Base-by-base conservation (phyloP, 2,329 filamentous ascomycete genomes). In the Cladosporium sphaerospermum region DNA sequence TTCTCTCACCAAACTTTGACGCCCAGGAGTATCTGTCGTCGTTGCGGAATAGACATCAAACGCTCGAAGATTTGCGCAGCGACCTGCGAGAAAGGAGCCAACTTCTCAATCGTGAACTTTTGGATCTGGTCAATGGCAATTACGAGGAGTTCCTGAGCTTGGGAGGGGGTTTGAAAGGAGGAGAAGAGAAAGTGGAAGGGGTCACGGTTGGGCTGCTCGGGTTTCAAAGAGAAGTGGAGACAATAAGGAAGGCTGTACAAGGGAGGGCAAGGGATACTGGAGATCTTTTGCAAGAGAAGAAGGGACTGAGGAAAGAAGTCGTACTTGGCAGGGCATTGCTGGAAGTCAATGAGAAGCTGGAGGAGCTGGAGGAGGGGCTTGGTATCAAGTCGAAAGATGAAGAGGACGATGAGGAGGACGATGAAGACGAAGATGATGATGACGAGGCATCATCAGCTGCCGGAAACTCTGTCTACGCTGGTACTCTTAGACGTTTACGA, bases 61-160 rank as follows among this genome's bases (percentile, higher is more conserved):
- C 92, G 0, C 87, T 99, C 45, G 91, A 96, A 67, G 93, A 99
- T 69, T 77, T 99, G 32, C 88, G 92, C 34, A 75, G 85, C 4
- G 95, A 99, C 65, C 78, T 99, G 13, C 85, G 91, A 42, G 82
- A 90, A 54, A 80, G 95, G 49, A 88, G 85, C 61, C 82, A 88
- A 61, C 79, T 85, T 16, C 84, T 99, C 56, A 88, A 85, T 64
- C 82, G 86, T 57, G 93, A 99, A 73, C 78, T 99, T 2, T 78
- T 99, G 14, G 92, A 96, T 72, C 81, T 99, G 7, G 93, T 99
- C 60, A 99, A 99, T 67, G 81, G 86, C 48, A 95, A 99, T 71
- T 97, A 99, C 68, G 86, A 89, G 45, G 87, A 92, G 54, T 99
- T 99, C 62, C 72, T 99, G 4, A 85, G 84, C 0, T 73, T 99